Evolutionary conservation across 2,329 filamentous ascomycete species (phyloP).

Genomic region (Neonectria faginata): DNA sequence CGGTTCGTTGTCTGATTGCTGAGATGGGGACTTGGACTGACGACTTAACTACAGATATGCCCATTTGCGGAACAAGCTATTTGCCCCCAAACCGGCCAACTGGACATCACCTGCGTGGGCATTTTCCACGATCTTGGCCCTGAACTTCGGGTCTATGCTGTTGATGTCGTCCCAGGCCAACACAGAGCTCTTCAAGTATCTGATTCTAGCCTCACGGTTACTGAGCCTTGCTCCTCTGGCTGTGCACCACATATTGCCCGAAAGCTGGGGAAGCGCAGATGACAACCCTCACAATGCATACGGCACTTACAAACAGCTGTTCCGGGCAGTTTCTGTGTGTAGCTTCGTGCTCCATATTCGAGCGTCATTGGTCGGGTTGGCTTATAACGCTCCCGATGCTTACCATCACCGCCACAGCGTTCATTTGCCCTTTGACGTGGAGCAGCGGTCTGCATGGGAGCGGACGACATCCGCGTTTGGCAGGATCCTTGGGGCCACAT

Average conservation of each 20-base stretch:
- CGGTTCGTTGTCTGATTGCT: constrained; percentile 40
- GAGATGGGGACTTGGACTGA: constrained; percentile 9
- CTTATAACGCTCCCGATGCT: constrained; percentile 60
- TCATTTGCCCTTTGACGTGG: constrained; percentile 58
- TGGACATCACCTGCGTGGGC: constrained; percentile 57
- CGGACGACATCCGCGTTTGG: constrained; percentile 58
- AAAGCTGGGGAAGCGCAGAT: constrained; percentile 61
- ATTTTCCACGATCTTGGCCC: constrained; percentile 49
- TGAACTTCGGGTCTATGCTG: constrained; percentile 53
- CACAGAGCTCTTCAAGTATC: constrained; percentile 53
- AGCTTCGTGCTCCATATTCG: constrained; percentile 60
- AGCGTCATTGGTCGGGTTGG: constrained; percentile 56
- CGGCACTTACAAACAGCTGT: constrained; percentile 58
- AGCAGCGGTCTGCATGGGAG: constrained; percentile 58
- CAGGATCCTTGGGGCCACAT: constrained; percentile 61
- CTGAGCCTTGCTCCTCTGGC: constrained; percentile 61
- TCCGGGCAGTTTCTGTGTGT: constrained; percentile 58
- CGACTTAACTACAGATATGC: constrained; percentile 33
- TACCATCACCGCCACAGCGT: constrained; percentile 62
- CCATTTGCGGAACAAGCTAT: constrained; percentile 46
- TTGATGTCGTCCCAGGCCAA: constrained; percentile 56
- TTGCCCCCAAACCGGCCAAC: constrained; percentile 56
- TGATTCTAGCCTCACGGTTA: constrained; percentile 49
- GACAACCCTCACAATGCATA: constrained; percentile 54
- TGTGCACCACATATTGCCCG: constrained; percentile 60